phyloP scores from a whole-genome alignment of 2,329 filamentous ascomycete species.

The Fusarium denticulatum region DNA sequence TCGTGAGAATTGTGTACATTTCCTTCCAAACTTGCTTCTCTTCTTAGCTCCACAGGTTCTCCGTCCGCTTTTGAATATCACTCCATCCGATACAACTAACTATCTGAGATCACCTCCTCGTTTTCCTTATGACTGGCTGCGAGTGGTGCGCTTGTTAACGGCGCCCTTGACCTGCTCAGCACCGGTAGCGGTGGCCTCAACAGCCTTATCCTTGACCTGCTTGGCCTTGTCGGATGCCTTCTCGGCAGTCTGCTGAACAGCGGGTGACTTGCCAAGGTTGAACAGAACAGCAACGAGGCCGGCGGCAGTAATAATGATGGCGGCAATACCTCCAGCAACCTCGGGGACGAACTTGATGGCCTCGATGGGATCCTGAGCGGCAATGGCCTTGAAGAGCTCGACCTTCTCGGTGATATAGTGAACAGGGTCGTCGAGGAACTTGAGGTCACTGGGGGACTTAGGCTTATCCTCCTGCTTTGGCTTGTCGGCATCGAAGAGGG shows the following conservation, averaged over 20 bases:
- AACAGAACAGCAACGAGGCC: slow-evolving; percentile 75
- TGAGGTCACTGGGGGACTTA: slow-evolving; percentile 79
- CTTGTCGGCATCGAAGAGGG: slow-evolving; percentile 79
- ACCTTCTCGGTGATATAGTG: slow-evolving; percentile 91
- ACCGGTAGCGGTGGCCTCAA: slow-evolving; percentile 66
- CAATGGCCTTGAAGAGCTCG: slow-evolving; percentile 87
- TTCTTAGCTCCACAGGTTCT: slow-evolving; percentile 8
- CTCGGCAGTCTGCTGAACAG: slow-evolving; percentile 76
- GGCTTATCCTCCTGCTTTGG: slow-evolving; percentile 75
- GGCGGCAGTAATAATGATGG: slow-evolving; percentile 74
- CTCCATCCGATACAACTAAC: not conserved
- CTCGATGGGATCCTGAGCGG: slow-evolving; percentile 81
- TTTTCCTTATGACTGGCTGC: slow-evolving; percentile 61
- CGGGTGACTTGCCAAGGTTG: slow-evolving; percentile 71
- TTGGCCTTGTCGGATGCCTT: slow-evolving; percentile 76
- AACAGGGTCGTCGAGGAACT: slow-evolving; percentile 91
- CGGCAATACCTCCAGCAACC: slow-evolving; percentile 82
- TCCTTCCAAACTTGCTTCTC: slow-evolving; percentile 21
- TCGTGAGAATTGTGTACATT: slow-evolving; percentile 35
- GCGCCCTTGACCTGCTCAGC: slow-evolving; percentile 82
- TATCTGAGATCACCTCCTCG: not conserved
- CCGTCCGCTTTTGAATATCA: slow-evolving; percentile 8
- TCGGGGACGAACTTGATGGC: slow-evolving; percentile 92
- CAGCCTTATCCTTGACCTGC: slow-evolving; percentile 74
- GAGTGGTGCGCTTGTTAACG: slow-evolving; percentile 68